Evolutionary conservation across 768 basidiomycete species (phyloP).

Genomic region (Mycena epipterygia): DNA sequence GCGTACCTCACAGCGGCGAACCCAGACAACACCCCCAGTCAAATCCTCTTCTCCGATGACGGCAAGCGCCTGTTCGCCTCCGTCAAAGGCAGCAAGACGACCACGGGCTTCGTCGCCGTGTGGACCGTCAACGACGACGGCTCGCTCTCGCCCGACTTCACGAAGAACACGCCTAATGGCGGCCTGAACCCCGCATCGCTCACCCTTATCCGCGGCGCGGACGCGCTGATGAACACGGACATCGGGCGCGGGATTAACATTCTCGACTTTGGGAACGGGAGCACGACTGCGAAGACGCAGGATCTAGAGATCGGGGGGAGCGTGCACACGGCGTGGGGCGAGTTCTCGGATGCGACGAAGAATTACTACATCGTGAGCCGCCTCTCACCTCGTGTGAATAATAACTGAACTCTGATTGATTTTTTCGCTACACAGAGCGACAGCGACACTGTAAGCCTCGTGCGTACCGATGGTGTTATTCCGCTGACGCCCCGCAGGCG

Average conservation of each 20-base stretch:
- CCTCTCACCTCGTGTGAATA: neutral
- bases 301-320: constrained; percentile 28
- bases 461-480: neutral
- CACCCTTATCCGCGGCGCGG: constrained; percentile 32
- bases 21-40: constrained; percentile 45
- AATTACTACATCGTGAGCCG: constrained; percentile 42
- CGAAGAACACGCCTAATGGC: constrained; percentile 43
- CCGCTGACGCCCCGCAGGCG: constrained; percentile 5
- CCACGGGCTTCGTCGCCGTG: constrained; percentile 50
- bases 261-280: constrained; percentile 29
- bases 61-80: constrained; percentile 47
- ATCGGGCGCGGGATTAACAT: constrained; percentile 30
- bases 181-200: constrained; percentile 51
- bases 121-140: constrained; percentile 50
- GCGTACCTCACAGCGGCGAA: constrained; percentile 46
- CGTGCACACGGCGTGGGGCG: constrained; percentile 40
- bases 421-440: too few species aligned
- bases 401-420: too few species aligned
- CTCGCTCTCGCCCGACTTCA: constrained; percentile 47
- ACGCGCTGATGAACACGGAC: constrained; percentile 34
- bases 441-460: constrained; percentile 13
- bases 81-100: constrained; percentile 49
- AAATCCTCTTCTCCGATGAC: constrained; percentile 50
- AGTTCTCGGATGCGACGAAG: constrained; percentile 39
- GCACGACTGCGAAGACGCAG: constrained; percentile 20